Conservation (phyloP, 306 rosid genomes). For the Acmispon strigosus region DNA sequence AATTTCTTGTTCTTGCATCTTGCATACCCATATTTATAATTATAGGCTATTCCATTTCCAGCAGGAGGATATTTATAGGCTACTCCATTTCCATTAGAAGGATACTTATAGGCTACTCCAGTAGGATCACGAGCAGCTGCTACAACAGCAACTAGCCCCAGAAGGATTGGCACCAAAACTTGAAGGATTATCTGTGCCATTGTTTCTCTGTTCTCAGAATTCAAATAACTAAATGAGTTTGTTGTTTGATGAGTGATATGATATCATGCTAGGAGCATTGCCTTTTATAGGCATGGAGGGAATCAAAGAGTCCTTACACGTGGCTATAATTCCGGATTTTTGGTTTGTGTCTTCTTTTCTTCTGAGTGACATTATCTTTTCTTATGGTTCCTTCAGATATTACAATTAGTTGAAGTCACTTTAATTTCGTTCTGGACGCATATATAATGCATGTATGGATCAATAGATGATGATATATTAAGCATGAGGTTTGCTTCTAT, state of each 20-base stretch:
- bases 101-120: too few relatives aligned
- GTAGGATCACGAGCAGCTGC: slow-evolving; percentile 46
- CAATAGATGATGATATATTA: too few relatives aligned
- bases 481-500: neutral
- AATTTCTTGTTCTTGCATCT: too few relatives aligned
- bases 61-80: too few relatives aligned
- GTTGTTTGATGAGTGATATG: slow-evolving; percentile 20
- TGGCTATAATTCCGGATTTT: slow-evolving; percentile 18
- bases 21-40: slow-evolving; percentile 28
- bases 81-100: too few relatives aligned
- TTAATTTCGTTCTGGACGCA: neutral
- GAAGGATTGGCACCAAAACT: slow-evolving; percentile 7
- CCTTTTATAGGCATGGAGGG: slow-evolving; percentile 28
- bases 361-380: neutral
- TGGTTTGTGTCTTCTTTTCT: neutral
- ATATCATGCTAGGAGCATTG: neutral
- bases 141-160: slow-evolving; percentile 14
- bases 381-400: slow-evolving; percentile 24
- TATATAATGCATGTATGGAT: too few relatives aligned
- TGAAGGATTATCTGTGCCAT: slow-evolving; percentile 17
- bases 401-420: neutral
- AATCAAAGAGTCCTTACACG: neutral
- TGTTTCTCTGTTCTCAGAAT: too few relatives aligned
- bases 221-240: neutral
- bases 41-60: slow-evolving; percentile 48